Evolutionary conservation across 306 rosid species (phyloP).

Genomic region (Hippophae rhamnoides): DNA sequence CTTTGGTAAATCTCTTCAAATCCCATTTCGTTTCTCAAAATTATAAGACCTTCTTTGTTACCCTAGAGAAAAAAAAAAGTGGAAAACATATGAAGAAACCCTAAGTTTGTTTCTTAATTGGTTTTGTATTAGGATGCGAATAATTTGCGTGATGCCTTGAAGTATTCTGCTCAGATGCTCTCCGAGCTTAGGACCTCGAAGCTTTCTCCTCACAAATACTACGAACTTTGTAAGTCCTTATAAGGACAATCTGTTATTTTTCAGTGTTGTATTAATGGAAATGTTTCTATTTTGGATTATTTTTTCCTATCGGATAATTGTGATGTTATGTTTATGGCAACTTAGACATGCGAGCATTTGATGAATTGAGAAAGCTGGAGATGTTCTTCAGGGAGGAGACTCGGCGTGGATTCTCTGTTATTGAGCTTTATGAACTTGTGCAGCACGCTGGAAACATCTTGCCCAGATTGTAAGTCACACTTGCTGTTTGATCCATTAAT

Average conservation of each 20-base stretch:
- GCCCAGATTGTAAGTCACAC: conserved; percentile 71
- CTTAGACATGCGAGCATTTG: conserved; percentile 96
- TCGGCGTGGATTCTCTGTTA: conserved; percentile 93
- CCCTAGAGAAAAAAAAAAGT: background rate
- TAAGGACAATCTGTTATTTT: conserved; percentile 22
- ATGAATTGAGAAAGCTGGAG: conserved; percentile 87
- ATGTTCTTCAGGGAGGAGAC: conserved; percentile 96
- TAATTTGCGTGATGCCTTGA: conserved; percentile 88
- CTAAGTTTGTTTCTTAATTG: conserved; percentile 2
- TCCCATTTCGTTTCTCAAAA: background rate
- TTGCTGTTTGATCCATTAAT: background rate
- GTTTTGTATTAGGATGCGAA: conserved; percentile 64
- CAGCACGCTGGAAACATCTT: conserved; percentile 97
- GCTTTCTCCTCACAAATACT: conserved; percentile 97
- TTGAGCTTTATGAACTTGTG: conserved; percentile 92
- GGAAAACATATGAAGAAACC: background rate
- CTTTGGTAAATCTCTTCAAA: conserved; percentile 51
- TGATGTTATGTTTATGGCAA: conserved; percentile 18
- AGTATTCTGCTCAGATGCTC: conserved; percentile 97
- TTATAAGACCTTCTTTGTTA: background rate
- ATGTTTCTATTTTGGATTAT: conserved; percentile 7
- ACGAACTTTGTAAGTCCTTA: conserved; percentile 68
- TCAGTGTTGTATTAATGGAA: conserved; percentile 13
- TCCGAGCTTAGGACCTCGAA: conserved; percentile 94
- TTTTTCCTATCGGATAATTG: background rate